Evolutionary conservation across 2,329 filamentous ascomycete genomes (phyloP).

Genomic region (Orbilia quercus): DNA sequence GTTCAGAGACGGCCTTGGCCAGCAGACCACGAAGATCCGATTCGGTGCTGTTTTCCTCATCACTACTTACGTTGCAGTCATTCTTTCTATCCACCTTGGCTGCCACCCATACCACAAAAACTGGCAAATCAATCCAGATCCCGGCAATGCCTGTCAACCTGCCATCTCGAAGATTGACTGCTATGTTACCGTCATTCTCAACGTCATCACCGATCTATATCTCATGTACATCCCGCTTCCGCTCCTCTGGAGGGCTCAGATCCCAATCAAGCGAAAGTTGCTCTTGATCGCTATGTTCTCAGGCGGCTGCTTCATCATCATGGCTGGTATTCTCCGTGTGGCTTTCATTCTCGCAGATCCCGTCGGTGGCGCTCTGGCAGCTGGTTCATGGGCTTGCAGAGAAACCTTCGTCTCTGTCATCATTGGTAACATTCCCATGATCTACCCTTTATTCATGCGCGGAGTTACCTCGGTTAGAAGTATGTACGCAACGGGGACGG

Average conservation of each 20-base stretch:
- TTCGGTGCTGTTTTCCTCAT: conserved; percentile 68
- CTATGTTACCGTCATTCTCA: conserved; percentile 68
- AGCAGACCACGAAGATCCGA: conserved; percentile 66
- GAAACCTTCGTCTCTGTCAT: conserved; percentile 64
- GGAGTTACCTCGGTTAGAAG: conserved; percentile 36
- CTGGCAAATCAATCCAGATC: conserved; percentile 72
- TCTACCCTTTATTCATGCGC: conserved; percentile 62
- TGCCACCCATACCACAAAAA: conserved; percentile 69
- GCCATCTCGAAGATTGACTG: conserved; percentile 68
- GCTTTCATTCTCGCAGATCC: conserved; percentile 60
- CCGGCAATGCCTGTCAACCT: conserved; percentile 66
- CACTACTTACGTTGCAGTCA: conserved; percentile 66
- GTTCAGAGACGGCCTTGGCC: conserved; percentile 63
- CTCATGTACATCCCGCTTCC: conserved; percentile 70
- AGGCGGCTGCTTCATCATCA: conserved; percentile 70
- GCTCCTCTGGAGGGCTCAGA: conserved; percentile 68
- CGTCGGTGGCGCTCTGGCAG: conserved; percentile 62
- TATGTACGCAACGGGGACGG: conserved; percentile 51
- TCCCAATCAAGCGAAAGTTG: conserved; percentile 65
- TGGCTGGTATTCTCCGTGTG: conserved; percentile 68
- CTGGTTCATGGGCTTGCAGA: conserved; percentile 63
- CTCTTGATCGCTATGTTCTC: conserved; percentile 69
- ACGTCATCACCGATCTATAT: conserved; percentile 70
- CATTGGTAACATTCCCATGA: conserved; percentile 63
- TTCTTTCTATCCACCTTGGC: conserved; percentile 67